These are phyloP conservation scores for Gypsophila paniculata DNA, from an alignment of 179 eudicot genomes.

Conservation along the genomic window DNA sequence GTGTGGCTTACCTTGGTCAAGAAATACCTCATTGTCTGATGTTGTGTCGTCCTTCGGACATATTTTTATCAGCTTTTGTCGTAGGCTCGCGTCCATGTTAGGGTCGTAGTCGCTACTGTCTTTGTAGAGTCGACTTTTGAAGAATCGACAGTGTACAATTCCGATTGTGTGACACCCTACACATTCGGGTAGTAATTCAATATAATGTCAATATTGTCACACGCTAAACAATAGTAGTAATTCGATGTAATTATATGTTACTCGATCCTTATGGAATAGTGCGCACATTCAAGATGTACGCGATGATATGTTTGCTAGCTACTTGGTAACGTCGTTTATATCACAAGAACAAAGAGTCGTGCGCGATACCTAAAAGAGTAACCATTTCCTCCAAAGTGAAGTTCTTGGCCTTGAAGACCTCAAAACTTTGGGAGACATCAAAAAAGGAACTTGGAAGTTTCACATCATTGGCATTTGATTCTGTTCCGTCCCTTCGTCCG, in stretches of 20 bases:
- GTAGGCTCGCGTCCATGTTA: conserved; percentile 28
- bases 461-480: conserved; percentile 16
- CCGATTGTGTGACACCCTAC: conserved; percentile 49
- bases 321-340: too few relatives aligned
- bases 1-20: conserved; percentile 35
- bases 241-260: too few relatives aligned
- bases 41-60: conserved; percentile 27
- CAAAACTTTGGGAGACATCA: conserved; percentile 6
- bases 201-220: too few relatives aligned
- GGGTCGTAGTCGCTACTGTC: conserved; percentile 37
- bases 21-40: conserved; percentile 24
- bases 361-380: conserved; percentile 22
- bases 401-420: conserved; percentile 13
- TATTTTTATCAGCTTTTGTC: conserved; percentile 21
- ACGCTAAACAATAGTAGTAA: too few relatives aligned
- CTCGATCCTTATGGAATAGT: too few relatives aligned
- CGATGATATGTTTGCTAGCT: too few relatives aligned
- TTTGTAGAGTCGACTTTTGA: conserved; percentile 33
- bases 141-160: conserved; percentile 32
- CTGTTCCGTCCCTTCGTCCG: conserved; percentile 29
- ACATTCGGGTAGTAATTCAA: too few relatives aligned
- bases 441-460: conserved; percentile 25
- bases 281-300: too few relatives aligned
- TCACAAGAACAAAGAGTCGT: neutral
- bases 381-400: conserved; percentile 21